Evolutionary conservation across 805 yeast species (phyloP), one percentile per base, ranked within the genome.

Genomic region (Ogataea glucozyma): DNA sequence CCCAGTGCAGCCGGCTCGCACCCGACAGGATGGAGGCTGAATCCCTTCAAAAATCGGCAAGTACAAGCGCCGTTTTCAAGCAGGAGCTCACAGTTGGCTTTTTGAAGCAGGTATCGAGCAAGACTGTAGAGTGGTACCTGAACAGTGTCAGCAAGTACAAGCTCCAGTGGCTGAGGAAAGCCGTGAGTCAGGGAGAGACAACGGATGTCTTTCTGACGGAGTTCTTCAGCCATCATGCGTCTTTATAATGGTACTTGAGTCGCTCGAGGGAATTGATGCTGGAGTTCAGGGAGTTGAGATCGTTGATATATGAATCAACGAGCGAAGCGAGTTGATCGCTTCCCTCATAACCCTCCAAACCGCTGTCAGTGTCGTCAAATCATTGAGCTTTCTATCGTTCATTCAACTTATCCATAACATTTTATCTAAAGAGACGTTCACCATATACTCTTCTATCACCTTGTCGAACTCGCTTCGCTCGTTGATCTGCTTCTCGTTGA

Each of bases 241-340:
- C 62, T 40, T 61, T 64, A 41, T 61, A 63, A 39, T 56, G 32
- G 42, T 64, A 64, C 38, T 48, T 60, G 33, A 56, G 18, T 20
- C 38, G 49, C 22, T 58, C 57, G 26, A 65, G 45, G 12, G 52
- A 23, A 1, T 38, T 18, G 12, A 64, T 46, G 14, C 53, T 54
- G 3, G 38, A 26, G n/a, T 43, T 48, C 13, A 64, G 22, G 3
- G 39, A 38, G 1, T 49, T 43, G 8, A 53, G 43, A 36, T 60
- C 62, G 8, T 38, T 40, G 9, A 51, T 32, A 18, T 49, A 20
- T 26, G 53, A n/a, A n/a, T n/a, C n/a, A 16, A 9, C 21, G 32
- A 30, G 32, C 32, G 20, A 24, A 24, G 27, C 27, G 27, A 24
- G 27, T 11, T 12, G 27, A 24, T 12, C 12, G 27, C n/a, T n/a